Conservation (phyloP, 306 rosid genomes). For the Dryas octopetala region DNA sequence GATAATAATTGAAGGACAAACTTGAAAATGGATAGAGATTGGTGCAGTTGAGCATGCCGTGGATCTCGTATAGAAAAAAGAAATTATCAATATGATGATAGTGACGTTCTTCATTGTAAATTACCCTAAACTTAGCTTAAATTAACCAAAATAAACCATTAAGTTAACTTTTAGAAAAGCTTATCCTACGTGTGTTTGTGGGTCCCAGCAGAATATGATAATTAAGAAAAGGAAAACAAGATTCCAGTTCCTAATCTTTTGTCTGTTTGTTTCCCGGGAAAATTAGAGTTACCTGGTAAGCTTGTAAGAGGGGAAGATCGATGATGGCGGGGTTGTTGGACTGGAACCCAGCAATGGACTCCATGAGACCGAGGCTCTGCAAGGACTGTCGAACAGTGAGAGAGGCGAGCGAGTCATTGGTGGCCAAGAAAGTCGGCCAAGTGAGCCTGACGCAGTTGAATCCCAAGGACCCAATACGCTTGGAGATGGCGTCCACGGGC, state of each 20-base stretch:
- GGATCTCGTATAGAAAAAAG: not conserved
- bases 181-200: not conserved
- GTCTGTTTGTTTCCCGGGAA: not conserved
- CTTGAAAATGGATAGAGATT: not conserved
- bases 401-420: slow-evolving; percentile 60
- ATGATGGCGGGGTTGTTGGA: slow-evolving; percentile 67
- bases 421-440: slow-evolving; percentile 65
- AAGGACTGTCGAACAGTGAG: slow-evolving; percentile 74
- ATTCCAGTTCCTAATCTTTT: not conserved
- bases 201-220: not conserved
- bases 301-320: slow-evolving; percentile 66
- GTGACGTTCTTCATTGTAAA: not conserved
- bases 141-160: not conserved
- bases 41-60: not conserved
- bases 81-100: no score
- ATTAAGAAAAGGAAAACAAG: not conserved
- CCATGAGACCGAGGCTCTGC: slow-evolving; percentile 47
- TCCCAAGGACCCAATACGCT: slow-evolving; percentile 54
- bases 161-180: not conserved
- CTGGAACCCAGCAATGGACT: slow-evolving; percentile 59
- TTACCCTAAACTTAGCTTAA: not conserved
- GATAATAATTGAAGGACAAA: not conserved
- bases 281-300: slow-evolving; percentile 55
- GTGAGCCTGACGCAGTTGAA: slow-evolving; percentile 94
- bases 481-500: slow-evolving; percentile 59